A percentile compares a stretch with the other conserved stretches of the same genome.
phyloP scores from a whole-genome alignment of 208 protist species.

The Leishmania braziliensis region DNA sequence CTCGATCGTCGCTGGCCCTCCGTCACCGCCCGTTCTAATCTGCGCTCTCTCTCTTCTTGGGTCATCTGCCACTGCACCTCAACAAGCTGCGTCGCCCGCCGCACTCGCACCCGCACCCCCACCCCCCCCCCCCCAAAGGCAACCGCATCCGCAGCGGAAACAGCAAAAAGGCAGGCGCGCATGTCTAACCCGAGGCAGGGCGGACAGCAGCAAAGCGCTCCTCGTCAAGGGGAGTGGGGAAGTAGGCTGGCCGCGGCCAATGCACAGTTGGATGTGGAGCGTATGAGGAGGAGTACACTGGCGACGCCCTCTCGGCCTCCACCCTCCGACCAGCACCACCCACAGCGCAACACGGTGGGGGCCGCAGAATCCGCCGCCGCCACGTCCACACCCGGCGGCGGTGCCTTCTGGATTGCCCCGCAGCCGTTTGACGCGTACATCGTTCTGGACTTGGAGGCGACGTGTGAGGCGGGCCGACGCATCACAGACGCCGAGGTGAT shows the following conservation, averaged over 20 bases:
- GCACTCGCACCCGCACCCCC: not conserved
- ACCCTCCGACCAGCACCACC: not conserved
- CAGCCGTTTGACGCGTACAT: constrained; percentile 68
- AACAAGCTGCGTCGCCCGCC: not conserved
- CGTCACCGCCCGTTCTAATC: not conserved
- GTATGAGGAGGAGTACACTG: constrained; percentile 10
- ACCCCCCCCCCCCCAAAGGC: not conserved
- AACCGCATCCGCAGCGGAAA: not conserved
- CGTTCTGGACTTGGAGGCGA: constrained; percentile 96
- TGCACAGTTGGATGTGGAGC: constrained; percentile 21
- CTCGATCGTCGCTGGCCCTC: not conserved
- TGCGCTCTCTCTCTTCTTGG: not conserved
- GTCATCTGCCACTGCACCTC: not conserved
- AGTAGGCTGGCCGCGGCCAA: constrained; percentile 21
- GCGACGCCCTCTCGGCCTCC: not conserved
- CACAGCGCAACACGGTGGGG: not conserved
- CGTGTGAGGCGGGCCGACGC: constrained; percentile 63
- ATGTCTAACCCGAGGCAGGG: not conserved
- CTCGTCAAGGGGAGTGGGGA: constrained; percentile 3
- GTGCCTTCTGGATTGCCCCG: not conserved
- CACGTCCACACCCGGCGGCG: not conserved
- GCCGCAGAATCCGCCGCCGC: not conserved
- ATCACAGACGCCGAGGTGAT: constrained; percentile 77
- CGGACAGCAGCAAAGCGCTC: not conserved
- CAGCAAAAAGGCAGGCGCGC: not conserved